phyloP scores from a whole-genome alignment of 805 yeast species.

The Saturnispora mendoncae region DNA sequence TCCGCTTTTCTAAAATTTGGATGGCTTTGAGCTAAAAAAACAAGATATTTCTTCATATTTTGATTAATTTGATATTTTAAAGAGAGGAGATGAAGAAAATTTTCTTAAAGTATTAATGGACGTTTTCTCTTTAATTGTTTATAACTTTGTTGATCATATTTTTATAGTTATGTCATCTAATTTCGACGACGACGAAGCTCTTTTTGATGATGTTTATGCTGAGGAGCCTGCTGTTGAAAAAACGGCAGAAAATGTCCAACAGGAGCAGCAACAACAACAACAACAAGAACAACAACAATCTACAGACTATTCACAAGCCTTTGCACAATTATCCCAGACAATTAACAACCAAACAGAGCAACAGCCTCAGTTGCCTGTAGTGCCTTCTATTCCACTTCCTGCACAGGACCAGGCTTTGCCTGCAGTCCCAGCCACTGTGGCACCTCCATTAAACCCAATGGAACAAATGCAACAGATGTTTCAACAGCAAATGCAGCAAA shows the following conservation, averaged over 20 bases:
- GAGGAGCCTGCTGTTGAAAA: slow-evolving; percentile 19
- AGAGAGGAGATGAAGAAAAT: not conserved
- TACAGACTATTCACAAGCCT: slow-evolving; percentile 1
- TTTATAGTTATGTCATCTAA: slow-evolving; percentile 27
- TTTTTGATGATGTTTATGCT: slow-evolving; percentile 81
- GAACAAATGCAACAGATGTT: slow-evolving; percentile 14
- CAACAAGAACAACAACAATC: slow-evolving; percentile 4
- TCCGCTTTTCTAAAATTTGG: slow-evolving; percentile 74
- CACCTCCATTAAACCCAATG: slow-evolving; percentile 9
- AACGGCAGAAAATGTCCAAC: slow-evolving; percentile 15
- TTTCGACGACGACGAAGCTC: slow-evolving; percentile 88
- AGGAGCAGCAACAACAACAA: too few species aligned
- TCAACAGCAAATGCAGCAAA: slow-evolving; percentile 18
- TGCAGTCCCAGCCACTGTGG: slow-evolving; percentile 3
- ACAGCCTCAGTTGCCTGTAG: slow-evolving; percentile 1
- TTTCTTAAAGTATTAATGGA: slow-evolving; percentile 1
- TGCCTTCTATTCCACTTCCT: slow-evolving; percentile 6
- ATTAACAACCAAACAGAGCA: slow-evolving; percentile 1
- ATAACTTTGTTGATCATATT: not conserved
- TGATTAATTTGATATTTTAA: not conserved
- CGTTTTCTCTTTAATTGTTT: not conserved
- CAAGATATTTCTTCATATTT: slow-evolving; percentile 50
- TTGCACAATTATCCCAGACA: slow-evolving; percentile 4
- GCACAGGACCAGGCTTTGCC: slow-evolving; percentile 8
- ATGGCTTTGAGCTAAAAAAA: slow-evolving; percentile 82